These are phyloP conservation scores for Ganoderma resinaceum DNA, from an alignment of 1,284 basidiomycete genomes.

Conservation along the genomic window DNA sequence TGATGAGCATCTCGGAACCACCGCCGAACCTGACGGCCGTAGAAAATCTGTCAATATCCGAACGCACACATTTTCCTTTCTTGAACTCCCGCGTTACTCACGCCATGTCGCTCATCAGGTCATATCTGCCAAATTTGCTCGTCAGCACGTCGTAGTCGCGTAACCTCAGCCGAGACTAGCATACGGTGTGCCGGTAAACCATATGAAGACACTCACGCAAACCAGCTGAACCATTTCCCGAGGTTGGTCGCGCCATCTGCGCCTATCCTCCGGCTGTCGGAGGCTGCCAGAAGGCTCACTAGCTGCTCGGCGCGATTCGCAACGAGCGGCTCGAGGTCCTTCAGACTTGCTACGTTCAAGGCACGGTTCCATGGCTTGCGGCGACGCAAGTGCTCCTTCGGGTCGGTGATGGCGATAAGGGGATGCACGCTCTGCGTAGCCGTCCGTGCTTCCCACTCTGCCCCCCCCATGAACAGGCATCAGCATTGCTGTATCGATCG, in stretches of 20 bases:
- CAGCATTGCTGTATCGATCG: constrained; percentile 12
- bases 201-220: constrained; percentile 32
- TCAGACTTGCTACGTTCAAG: constrained; percentile 36
- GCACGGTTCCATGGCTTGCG: constrained; percentile 39
- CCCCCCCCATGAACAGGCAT: constrained; percentile 12
- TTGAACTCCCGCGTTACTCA: constrained; percentile 23
- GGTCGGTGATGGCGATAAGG: constrained; percentile 32
- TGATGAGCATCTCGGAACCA: constrained; percentile 37
- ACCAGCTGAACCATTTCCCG: constrained; percentile 35
- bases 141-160: constrained; percentile 21
- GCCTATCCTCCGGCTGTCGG: constrained; percentile 16
- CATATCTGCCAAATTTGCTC: constrained; percentile 24
- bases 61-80: neutral
- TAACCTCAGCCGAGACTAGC: neutral
- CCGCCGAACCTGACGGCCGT: constrained; percentile 34
- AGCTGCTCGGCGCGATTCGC: constrained; percentile 35
- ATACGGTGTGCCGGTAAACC: neutral
- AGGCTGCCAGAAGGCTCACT: constrained; percentile 28
- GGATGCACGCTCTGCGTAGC: constrained; percentile 28
- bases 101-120: constrained; percentile 43
- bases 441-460: constrained; percentile 30
- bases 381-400: constrained; percentile 35
- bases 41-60: neutral
- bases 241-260: constrained; percentile 28
- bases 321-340: constrained; percentile 35